Base-by-base conservation (phyloP, 140 eudicot species). In the Cichorium intybus region DNA sequence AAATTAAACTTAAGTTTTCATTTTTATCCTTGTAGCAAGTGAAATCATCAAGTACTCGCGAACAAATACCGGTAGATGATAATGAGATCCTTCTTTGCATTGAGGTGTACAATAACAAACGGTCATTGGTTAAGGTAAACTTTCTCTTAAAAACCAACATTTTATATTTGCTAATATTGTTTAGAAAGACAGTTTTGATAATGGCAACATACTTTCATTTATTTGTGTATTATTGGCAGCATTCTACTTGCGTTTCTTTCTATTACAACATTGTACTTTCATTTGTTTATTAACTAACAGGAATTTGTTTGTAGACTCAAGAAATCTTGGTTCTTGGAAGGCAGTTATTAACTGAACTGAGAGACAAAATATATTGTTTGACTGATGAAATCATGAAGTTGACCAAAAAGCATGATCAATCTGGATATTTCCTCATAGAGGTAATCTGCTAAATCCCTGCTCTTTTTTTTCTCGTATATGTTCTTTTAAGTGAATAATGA, bases 341-440 rank as follows among this genome's bases (percentile, higher is more conserved):
- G 21, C 97, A 91, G 27, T 29, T 51, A 43, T 80, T 82, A 77
- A 82, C 81, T 5, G 95, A 82, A 74, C 74, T 91, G 56, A 80
- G 81, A 69, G 96, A 91, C 75, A 85, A 80, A 62, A 81, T 91
- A 64, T 75, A 76, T 72, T 87, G 97, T 68, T 59, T 81, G 79
- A 87, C 91, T 0, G 97, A 91, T 61, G 73, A 78, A 69, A 64
- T 87, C 66, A 87, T 87, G 96, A 70, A 79, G 68, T 77, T 66
- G 69, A 80, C 80, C 18, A 79, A 61, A 7, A 73, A 78, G 74
- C 60, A 82, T 62, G 88, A 91, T 72, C 82, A 87, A 64, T 91
- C 97, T 56, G 97, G 97, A 64, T 91, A 84, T 80, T 85, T 87
- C 70, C 84, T 91, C n/a, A 75, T 87, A 27, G 96, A 89, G 64